Evolutionary conservation across 257 asterid species (phyloP).

Genomic region (Rauvolfia tetraphylla): DNA sequence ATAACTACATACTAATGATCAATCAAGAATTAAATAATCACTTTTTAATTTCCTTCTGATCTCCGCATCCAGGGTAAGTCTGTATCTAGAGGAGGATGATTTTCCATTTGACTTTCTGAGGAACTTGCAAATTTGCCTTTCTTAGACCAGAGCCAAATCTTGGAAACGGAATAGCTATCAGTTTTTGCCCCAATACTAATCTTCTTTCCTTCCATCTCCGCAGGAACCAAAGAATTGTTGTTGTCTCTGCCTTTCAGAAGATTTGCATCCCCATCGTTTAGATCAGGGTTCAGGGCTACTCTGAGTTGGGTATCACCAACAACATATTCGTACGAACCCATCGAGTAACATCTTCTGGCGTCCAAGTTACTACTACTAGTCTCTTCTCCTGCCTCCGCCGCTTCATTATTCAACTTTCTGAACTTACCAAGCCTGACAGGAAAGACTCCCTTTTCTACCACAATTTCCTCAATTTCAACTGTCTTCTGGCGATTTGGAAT

Average conservation of each 20-base stretch:
- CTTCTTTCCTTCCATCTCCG: constrained; percentile 60
- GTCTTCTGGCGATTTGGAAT: constrained; percentile 46
- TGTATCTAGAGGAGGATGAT: constrained; percentile 14
- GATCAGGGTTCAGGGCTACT: constrained; percentile 58
- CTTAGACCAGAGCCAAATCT: constrained; percentile 96
- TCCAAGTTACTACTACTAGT: constrained; percentile 84
- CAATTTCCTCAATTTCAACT: constrained; percentile 52
- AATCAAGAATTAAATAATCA: constrained; percentile 9
- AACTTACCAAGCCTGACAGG: constrained; percentile 76
- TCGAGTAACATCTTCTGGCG: constrained; percentile 82
- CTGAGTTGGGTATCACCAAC: constrained; percentile 70
- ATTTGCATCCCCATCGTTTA: constrained; percentile 19
- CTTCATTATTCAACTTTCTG: constrained; percentile 36
- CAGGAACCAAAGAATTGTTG: constrained; percentile 23
- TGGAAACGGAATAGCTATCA: constrained; percentile 92
- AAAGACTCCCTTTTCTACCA: constrained; percentile 47
- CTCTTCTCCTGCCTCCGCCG: constrained; percentile 51
- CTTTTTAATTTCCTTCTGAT: constrained; percentile 27
- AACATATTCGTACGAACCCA: constrained; percentile 94
- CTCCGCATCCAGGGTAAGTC: constrained; percentile 35
- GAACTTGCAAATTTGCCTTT: constrained; percentile 71
- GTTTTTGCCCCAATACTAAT: constrained; percentile 73
- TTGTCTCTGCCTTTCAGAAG: constrained; percentile 28
- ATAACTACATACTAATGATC: constrained; percentile 9
- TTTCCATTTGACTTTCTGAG: constrained; percentile 27